These are phyloP conservation scores for Boletus sensibilis DNA, from an alignment of 768 basidiomycete genomes.

Conservation along the genomic window DNA sequence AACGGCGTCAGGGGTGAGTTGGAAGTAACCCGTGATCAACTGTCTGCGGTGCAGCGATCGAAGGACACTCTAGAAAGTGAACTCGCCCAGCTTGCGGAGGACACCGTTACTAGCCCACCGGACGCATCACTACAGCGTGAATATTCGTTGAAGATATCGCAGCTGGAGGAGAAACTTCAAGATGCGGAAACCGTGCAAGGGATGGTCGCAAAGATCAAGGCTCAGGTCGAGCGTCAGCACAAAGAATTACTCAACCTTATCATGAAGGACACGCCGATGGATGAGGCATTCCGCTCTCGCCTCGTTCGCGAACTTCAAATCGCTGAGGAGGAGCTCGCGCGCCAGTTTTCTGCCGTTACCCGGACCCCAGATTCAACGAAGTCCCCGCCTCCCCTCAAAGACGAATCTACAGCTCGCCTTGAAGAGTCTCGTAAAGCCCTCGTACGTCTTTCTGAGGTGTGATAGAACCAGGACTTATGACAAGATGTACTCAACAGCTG, in stretches of 20 bases:
- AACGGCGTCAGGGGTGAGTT: constrained; percentile 54
- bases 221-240: constrained; percentile 65
- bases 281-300: constrained; percentile 59
- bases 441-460: constrained; percentile 37
- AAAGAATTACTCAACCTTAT: constrained; percentile 71
- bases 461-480: background rate
- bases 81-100: constrained; percentile 63
- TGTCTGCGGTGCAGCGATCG: constrained; percentile 53
- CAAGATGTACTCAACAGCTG: constrained; percentile 39
- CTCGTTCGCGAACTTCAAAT: constrained; percentile 62
- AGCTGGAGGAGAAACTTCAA: constrained; percentile 60
- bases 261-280: constrained; percentile 52
- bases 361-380: constrained; percentile 41
- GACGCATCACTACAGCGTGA: constrained; percentile 61
- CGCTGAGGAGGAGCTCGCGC: constrained; percentile 45
- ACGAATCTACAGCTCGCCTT: constrained; percentile 39
- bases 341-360: constrained; percentile 26
- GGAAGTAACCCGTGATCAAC: constrained; percentile 53
- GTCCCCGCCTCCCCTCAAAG: constrained; percentile 47
- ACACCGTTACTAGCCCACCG: constrained; percentile 51
- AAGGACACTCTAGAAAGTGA: constrained; percentile 68
- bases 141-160: constrained; percentile 59
- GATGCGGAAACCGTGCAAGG: constrained; percentile 52
- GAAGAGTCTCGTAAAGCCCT: constrained; percentile 72
- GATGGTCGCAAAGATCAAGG: constrained; percentile 54